Base-by-base conservation (phyloP, 2,329 filamentous ascomycete species). In the Leptographium procerum region DNA sequence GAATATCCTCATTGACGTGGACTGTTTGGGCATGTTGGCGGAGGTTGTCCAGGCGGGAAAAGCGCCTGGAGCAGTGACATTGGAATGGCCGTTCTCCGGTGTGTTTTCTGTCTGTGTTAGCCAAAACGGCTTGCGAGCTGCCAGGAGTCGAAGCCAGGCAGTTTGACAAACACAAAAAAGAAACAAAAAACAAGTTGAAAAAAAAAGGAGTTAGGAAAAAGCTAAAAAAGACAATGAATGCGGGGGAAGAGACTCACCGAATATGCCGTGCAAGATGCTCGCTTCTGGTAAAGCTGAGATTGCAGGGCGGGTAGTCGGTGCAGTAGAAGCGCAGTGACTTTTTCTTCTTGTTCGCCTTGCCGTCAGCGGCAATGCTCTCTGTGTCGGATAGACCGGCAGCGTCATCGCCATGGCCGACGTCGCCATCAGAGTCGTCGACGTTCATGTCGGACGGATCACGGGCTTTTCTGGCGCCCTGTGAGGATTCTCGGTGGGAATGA, bases 21-120 rank as follows among this genome's bases (percentile, higher is more conserved):
- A 99, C 94, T 0, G 94, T 97, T 71, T 96, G 91, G 51, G 94
- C 94, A 77, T 99, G 94, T 69, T 99, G 94, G 60, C 94, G 85
- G 56, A 99, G 76, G 68, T 99, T 99, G 71, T 99, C 92, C 52
- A 97, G 81, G 54, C 92, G 84, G 11, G 94, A 97, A 70, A 99
- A 99, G 58, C 91, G 84, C 55, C 94, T 84, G 2, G 87, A 89
- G 72, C 94, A 99, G 71, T 97, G 94, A 65, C 94, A 99, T 71
- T 95, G 88, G 67, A 97, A 99, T 0, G 94, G 94, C 31, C 94
- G 85, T 75, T 99, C 94, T 57, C 94, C 94, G 0, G 94, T 99
- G 68, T 99, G 94, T 81, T 97, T 97, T 66, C 91, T 94, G 62
- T 61, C 57, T 47, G 9, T 47, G 11, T 48, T 60, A 59, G 48